Evolutionary conservation across 306 rosid genomes (phyloP).

Genomic region (Glycine soja): DNA sequence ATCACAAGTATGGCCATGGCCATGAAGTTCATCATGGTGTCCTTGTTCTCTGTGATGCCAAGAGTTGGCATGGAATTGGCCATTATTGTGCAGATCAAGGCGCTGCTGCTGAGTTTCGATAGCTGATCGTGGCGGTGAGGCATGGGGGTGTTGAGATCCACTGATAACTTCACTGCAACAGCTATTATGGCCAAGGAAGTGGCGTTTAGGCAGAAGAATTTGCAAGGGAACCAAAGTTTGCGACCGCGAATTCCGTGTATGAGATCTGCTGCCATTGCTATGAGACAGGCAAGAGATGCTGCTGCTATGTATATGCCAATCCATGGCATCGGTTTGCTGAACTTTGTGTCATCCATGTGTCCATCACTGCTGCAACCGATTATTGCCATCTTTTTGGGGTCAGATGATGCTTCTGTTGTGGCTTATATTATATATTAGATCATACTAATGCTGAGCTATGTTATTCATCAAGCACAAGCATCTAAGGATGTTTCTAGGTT

Average conservation of each 20-base stretch:
- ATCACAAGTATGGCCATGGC: conserved; percentile 81
- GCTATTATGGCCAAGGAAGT: conserved; percentile 79
- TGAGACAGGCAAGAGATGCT: conserved; percentile 71
- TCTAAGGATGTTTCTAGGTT: neutral
- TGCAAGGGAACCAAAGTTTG: conserved; percentile 84
- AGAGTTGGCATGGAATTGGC: conserved; percentile 88
- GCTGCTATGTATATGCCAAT: conserved; percentile 82
- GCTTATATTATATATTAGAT: neutral
- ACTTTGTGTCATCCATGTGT: conserved; percentile 63
- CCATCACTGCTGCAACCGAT: conserved; percentile 65
- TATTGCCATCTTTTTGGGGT: conserved; percentile 53
- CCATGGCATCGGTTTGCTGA: conserved; percentile 93
- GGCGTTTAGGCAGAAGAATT: conserved; percentile 73
- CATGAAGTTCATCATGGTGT: conserved; percentile 66
- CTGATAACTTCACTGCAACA: conserved; percentile 67
- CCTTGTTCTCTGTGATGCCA: conserved; percentile 71
- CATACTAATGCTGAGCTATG: neutral
- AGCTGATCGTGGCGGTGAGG: conserved; percentile 83
- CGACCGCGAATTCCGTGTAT: conserved; percentile 61
- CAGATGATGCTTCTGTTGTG: neutral
- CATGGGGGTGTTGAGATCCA: conserved; percentile 86
- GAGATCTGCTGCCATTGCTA: conserved; percentile 69
- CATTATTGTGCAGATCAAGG: conserved; percentile 73
- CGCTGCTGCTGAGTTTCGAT: conserved; percentile 78
- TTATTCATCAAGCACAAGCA: neutral